phyloP scores from a whole-genome alignment of 192 early-diverging fungal species.

The Borealophlyctis nickersoniae region DNA sequence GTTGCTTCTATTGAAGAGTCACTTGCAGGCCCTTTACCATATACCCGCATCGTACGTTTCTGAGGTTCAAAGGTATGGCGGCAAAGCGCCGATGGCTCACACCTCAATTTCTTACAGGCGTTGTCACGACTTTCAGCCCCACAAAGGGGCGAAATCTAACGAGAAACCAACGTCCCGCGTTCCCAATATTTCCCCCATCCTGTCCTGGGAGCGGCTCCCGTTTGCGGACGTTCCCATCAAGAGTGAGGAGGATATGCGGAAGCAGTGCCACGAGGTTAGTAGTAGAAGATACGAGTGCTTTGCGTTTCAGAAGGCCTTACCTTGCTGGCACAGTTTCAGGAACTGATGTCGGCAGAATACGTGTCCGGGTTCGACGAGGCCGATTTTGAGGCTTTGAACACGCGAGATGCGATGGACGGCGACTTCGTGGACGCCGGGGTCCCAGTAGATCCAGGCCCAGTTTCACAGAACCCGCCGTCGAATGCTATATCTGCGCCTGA shows the following conservation, averaged over 20 bases:
- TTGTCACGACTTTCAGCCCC: slow-evolving; percentile 24
- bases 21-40: slow-evolving; percentile 58
- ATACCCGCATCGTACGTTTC: slow-evolving; percentile 26
- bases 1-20: slow-evolving; percentile 58
- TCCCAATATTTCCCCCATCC: slow-evolving; percentile 19
- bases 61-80: slow-evolving; percentile 5
- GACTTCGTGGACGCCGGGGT: too few species aligned
- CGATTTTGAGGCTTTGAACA: too few species aligned
- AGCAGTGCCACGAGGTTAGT: slow-evolving; percentile 31
- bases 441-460: too few species aligned
- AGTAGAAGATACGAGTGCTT: not conserved
- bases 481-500: too few species aligned
- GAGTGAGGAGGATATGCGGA: slow-evolving; percentile 17
- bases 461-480: too few species aligned
- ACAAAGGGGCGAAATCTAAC: slow-evolving; percentile 32
- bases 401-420: too few species aligned
- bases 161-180: slow-evolving; percentile 58
- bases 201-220: slow-evolving; percentile 40
- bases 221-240: slow-evolving; percentile 27
- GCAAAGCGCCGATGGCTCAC: not conserved
- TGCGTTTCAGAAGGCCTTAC: not conserved
- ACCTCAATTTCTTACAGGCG: slow-evolving; percentile 14
- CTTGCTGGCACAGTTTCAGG: slow-evolving; percentile 17
- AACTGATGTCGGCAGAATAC: slow-evolving; percentile 34
- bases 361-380: not conserved